These are phyloP conservation scores for Melaleuca alternifolia DNA, from an alignment of 345 rosid species.

Conservation along the genomic window DNA sequence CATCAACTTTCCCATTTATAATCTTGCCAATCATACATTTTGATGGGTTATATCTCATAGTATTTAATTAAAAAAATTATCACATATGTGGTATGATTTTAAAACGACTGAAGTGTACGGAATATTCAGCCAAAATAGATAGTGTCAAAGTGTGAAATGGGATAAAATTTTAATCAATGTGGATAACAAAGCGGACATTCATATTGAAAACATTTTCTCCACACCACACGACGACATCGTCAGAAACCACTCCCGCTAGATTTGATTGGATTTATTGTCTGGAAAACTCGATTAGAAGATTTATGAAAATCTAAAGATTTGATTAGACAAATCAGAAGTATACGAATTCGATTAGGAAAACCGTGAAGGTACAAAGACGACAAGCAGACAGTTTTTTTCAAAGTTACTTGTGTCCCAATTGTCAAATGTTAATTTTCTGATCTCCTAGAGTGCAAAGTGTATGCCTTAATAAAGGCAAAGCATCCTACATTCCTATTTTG, in stretches of 20 bases:
- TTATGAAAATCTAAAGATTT: background rate
- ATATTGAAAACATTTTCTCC: background rate
- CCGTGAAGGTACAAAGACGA: background rate
- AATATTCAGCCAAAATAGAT: background rate
- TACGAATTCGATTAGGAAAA: background rate
- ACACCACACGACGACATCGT: background rate
- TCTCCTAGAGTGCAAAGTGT: too few species aligned
- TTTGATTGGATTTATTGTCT: background rate
- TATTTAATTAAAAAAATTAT: background rate
- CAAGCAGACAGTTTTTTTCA: background rate
- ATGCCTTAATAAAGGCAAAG: too few species aligned
- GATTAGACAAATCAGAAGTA: background rate
- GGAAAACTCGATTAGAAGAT: background rate
- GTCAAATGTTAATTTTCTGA: background rate
- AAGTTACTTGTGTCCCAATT: background rate
- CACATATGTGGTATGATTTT: background rate
- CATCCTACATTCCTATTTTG: too few species aligned
- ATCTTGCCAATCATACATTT: background rate
- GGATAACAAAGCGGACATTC: background rate
- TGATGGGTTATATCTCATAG: background rate
- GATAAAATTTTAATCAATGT: background rate
- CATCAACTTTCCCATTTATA: background rate
- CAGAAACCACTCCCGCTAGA: background rate
- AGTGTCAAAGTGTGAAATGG: background rate
- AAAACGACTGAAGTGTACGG: too few species aligned